Evolutionary conservation across 2,329 filamentous ascomycete genomes (phyloP), one percentile per base, ranked within the genome.

Genomic region (Colletotrichum tabaci): DNA sequence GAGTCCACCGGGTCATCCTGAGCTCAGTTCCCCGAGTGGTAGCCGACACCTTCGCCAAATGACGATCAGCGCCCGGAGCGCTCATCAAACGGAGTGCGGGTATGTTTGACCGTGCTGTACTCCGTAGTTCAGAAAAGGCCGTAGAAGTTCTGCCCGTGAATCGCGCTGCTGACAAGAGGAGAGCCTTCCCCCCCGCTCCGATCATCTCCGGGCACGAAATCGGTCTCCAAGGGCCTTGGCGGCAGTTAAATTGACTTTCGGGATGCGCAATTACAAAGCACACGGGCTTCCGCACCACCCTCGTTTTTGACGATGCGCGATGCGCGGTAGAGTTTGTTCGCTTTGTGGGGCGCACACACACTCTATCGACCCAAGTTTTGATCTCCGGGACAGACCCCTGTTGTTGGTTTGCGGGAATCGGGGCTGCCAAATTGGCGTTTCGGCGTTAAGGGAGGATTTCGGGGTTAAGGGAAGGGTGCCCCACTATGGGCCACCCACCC

Each of bases 61-160:
- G 60, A 64, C 23, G 66, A 68, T 68, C 52, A 68, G 50, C 52
- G 35, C 16, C 23, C 55, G 38, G 38, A 30, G 16, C 44, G 18
- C 6, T 6, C 44, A 46, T 46, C 7, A 16, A 46, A 15, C 16
- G 44, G 18, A 30, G 30, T 30, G 30, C 30, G 30, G 30, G 30
- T 30, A 30, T 30, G 8, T 30, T 9, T 30, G 30, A 30, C 30
- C 7, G 30, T 30, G 30, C 7, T 30, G 30, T 30, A 30, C 23
- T 42, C 30, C 47, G 46, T 35, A 15, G 46, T 23, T 21, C 50
- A 16, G 50, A 13, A 26, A 23, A 13, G 10, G 26, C 30, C 13
- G 16, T 21, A n/a, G 18, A 57, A 42, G 38, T 57, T 57, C 53
- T 57, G 55, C 55, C 38, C 38, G 38, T 57, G 7, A 10, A 42